These are phyloP conservation scores for Hygrocybe punicea DNA, from an alignment of 768 basidiomycete species.

Conservation along the genomic window DNA sequence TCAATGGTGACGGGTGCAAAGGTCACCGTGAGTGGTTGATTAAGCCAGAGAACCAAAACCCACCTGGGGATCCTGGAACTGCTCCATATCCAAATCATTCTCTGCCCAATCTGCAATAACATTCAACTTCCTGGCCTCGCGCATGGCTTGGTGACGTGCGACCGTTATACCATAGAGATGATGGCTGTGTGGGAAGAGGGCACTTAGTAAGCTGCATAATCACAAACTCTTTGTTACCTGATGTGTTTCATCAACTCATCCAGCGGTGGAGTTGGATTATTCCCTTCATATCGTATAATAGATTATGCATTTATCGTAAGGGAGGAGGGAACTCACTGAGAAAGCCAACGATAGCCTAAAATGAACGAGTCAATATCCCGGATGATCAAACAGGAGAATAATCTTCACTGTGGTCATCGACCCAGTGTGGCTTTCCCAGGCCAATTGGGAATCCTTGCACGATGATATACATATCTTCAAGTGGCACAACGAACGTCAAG, in stretches of 20 bases:
- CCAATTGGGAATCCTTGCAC: constrained; percentile 36
- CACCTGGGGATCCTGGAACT: constrained; percentile 40
- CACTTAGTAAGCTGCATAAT: background rate
- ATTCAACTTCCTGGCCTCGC: background rate
- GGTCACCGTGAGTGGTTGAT: background rate
- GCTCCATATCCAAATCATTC: constrained; percentile 34
- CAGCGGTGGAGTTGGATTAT: constrained; percentile 30
- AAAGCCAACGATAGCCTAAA: constrained; percentile 20
- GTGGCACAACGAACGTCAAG: background rate
- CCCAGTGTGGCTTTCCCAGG: constrained; percentile 36
- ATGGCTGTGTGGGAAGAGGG: background rate
- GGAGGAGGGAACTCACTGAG: constrained; percentile 13
- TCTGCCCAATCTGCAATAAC: background rate
- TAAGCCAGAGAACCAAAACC: background rate
- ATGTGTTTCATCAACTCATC: constrained; percentile 29
- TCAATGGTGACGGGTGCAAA: background rate
- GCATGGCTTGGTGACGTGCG: background rate
- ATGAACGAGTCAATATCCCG: background rate
- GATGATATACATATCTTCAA: constrained; percentile 37
- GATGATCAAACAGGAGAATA: background rate
- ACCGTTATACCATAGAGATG: background rate
- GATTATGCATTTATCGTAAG: background rate
- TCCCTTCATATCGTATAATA: constrained; percentile 15
- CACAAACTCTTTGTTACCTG: constrained; percentile 19
- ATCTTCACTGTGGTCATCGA: constrained; percentile 38